Evolutionary conservation across 768 basidiomycete species (phyloP), one percentile per base, ranked within the genome.

Genomic region (Russula brevipes): DNA sequence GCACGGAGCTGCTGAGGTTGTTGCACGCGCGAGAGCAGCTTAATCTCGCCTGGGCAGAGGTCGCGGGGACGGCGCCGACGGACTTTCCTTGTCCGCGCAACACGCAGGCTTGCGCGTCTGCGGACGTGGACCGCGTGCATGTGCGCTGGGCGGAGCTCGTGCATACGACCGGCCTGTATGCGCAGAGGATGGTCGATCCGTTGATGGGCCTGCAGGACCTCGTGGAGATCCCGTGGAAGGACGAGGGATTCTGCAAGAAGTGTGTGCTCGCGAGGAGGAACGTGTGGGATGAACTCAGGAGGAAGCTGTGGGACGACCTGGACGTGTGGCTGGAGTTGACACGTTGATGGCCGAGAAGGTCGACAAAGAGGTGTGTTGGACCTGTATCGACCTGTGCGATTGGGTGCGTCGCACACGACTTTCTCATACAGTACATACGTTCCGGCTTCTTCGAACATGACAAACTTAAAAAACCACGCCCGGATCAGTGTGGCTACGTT

Each of bases 151-250:
- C 57, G 4, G 39, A 59, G 60, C 53, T 64, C n/a, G 60, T 72
- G 19, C 46, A 68, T 12, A 52, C 59, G 50, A 63, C 62, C 14
- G 69, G 68, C 2, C 57, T 77, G 45, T 72, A 70, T 53, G 72
- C 72, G 31, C 66, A 70, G 30, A 72, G 70, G 31, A 65, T 74
- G 54, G 67, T 66, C 46, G 77, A 79, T 58, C 73, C 75, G 16
- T 52, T 79, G 36, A 72, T 69, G 54, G 78, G 77, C 16, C 61
- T 80, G 19, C 69, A 74, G 57, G 67, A 60, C 19, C 65, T 79
- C 39, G 62, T 69, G 19, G 70, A 72, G 0, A 67, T 74, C 64
- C 61, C 70, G 16, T 72, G 70, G 72, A 65, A 55, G 53, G 69
- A 66, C 5, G 68, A 71, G 36, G 76, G 74, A 8, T 77, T 70